Evolutionary conservation across 2,329 filamentous ascomycete genomes (phyloP).

Genomic region (Neonectria sp.): DNA sequence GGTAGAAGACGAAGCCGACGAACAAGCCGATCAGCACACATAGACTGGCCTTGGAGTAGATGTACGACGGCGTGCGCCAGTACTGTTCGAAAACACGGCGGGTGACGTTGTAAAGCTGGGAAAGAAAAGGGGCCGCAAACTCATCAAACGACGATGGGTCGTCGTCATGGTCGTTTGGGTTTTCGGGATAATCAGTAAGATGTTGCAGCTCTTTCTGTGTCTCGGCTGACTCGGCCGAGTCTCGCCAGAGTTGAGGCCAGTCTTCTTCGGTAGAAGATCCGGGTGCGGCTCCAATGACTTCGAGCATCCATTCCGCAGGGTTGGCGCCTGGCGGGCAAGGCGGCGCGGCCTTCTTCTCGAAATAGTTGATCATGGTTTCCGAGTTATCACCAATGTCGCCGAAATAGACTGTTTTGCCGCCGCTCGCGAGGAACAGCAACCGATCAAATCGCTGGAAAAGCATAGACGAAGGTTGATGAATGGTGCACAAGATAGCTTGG

Average conservation of each 20-base stretch:
- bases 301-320: slow-evolving; percentile 79
- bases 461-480: slow-evolving; percentile 66
- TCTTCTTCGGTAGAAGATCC: slow-evolving; percentile 61
- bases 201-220: slow-evolving; percentile 54
- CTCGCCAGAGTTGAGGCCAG: slow-evolving; percentile 55
- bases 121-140: slow-evolving; percentile 50
- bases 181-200: slow-evolving; percentile 24
- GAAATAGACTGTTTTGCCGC: slow-evolving; percentile 77
- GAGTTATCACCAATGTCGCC: slow-evolving; percentile 73
- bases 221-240: slow-evolving; percentile 48
- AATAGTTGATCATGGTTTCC: slow-evolving; percentile 69
- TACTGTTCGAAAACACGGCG: slow-evolving; percentile 56
- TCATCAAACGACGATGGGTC: slow-evolving; percentile 47
- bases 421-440: slow-evolving; percentile 71
- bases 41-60: slow-evolving; percentile 69
- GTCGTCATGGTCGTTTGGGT: background rate
- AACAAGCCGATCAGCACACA: slow-evolving; percentile 39
- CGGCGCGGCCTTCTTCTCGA: slow-evolving; percentile 72
- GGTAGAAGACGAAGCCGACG: slow-evolving; percentile 77
- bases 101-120: slow-evolving; percentile 52
- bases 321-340: slow-evolving; percentile 70
- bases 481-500: slow-evolving; percentile 65
- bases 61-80: slow-evolving; percentile 68
- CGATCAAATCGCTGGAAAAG: slow-evolving; percentile 69
- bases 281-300: slow-evolving; percentile 61